phyloP scores from a whole-genome alignment of 768 basidiomycete genomes.

The Lepiota brunneoincarnata region DNA sequence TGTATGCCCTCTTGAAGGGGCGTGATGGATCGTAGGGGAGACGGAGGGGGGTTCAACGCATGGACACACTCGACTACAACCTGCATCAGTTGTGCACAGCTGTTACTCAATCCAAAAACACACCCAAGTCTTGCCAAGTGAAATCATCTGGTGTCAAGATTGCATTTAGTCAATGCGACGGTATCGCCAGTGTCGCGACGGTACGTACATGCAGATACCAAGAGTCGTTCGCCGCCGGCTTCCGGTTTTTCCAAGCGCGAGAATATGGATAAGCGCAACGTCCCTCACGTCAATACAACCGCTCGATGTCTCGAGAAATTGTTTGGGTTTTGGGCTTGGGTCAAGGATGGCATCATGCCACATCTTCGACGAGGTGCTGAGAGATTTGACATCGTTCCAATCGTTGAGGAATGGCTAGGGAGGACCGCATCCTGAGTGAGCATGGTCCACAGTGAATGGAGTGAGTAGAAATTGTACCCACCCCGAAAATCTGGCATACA shows the following conservation, averaged over 20 bases:
- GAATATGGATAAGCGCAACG: constrained; percentile 50
- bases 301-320: constrained; percentile 15
- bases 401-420: not conserved
- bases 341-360: not conserved
- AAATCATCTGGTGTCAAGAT: too few relatives aligned
- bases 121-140: too few relatives aligned
- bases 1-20: too few relatives aligned
- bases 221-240: constrained; percentile 55
- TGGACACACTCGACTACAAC: too few relatives aligned
- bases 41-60: too few relatives aligned
- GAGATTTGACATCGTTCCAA: constrained; percentile 19
- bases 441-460: too few relatives aligned
- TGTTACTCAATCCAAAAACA: too few relatives aligned
- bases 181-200: not conserved
- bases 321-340: constrained; percentile 39
- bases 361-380: not conserved
- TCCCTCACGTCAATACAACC: constrained; percentile 52
- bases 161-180: too few relatives aligned
- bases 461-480: too few relatives aligned
- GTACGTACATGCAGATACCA: constrained; percentile 35
- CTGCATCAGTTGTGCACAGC: too few relatives aligned
- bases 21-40: too few relatives aligned
- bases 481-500: too few relatives aligned
- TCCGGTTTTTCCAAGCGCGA: constrained; percentile 45
- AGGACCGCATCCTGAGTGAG: not conserved